A percentile compares a stretch with the other conserved stretches of the same genome.
Conservation (phyloP, 2,329 filamentous ascomycete genomes). For the Tolypocladium paradoxum region DNA sequence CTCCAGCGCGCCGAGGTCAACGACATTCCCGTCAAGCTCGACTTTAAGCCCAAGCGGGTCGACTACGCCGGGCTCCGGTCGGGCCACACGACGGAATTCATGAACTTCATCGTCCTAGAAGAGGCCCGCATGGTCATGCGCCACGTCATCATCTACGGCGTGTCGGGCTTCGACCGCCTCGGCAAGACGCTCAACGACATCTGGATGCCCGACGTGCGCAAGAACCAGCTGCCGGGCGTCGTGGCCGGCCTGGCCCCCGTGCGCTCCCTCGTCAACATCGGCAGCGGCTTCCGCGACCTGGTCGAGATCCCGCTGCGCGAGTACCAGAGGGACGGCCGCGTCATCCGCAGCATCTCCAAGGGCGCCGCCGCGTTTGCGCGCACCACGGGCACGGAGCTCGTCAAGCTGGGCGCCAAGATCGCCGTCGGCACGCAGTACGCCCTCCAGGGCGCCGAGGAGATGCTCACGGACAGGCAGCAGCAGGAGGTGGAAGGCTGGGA, state of each 20-base stretch:
- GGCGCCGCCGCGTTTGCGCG: slow-evolving; percentile 83
- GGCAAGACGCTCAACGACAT: slow-evolving; percentile 88
- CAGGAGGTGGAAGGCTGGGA: slow-evolving; percentile 36
- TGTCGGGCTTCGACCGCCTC: slow-evolving; percentile 81
- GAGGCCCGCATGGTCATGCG: slow-evolving; percentile 75
- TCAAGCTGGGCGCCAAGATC: slow-evolving; percentile 86
- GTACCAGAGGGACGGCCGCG: slow-evolving; percentile 85
- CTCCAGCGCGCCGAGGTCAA: slow-evolving; percentile 83
- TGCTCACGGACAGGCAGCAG: slow-evolving; percentile 44
- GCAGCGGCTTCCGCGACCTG: slow-evolving; percentile 74
- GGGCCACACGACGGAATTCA: slow-evolving; percentile 91
- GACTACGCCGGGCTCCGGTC: slow-evolving; percentile 89
- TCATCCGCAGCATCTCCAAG: slow-evolving; percentile 86
- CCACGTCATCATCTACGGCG: slow-evolving; percentile 86
- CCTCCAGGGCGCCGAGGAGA: slow-evolving; percentile 75
- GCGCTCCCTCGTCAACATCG: slow-evolving; percentile 84
- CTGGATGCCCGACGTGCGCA: slow-evolving; percentile 89
- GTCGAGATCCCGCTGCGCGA: slow-evolving; percentile 84
- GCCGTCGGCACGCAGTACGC: slow-evolving; percentile 93
- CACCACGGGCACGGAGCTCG: slow-evolving; percentile 88
- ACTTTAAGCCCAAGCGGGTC: slow-evolving; percentile 98
- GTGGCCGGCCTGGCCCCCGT: slow-evolving; percentile 82
- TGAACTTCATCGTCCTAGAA: slow-evolving; percentile 95
- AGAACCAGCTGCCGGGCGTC: slow-evolving; percentile 79
- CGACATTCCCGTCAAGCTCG: slow-evolving; percentile 68